Conservation (phyloP, 2,329 filamentous ascomycete genomes). For the Beauveria varroae region DNA sequence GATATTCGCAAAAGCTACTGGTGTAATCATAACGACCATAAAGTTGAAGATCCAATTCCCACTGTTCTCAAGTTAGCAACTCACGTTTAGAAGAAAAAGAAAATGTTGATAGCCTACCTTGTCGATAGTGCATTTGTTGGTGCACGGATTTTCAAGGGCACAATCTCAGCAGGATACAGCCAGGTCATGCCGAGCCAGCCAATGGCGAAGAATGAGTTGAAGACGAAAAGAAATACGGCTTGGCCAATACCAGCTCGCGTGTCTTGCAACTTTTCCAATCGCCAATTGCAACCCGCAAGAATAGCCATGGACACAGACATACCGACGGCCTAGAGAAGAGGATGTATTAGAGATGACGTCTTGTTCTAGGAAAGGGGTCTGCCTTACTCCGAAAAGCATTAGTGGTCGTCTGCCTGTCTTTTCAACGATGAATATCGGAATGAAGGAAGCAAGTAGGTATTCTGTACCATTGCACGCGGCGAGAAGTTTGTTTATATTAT, state of each 20-base stretch:
- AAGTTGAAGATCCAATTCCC: conserved; percentile 10
- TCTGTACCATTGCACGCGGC: conserved; percentile 15
- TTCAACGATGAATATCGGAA: conserved; percentile 8
- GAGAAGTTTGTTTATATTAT: conserved; percentile 11
- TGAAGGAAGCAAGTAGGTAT: conserved; percentile 17
- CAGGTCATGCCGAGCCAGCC: conserved; percentile 55
- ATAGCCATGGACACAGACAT: conserved; percentile 12
- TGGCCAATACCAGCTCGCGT: conserved; percentile 9
- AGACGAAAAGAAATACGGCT: conserved; percentile 49
- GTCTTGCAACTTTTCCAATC: not conserved
- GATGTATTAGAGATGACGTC: not conserved
- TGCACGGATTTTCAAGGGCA: conserved; percentile 33
- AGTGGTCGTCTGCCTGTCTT: conserved; percentile 4
- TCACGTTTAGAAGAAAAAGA: not conserved
- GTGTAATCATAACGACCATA: conserved; percentile 11
- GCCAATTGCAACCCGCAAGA: conserved; percentile 9
- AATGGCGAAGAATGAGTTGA: conserved; percentile 58
- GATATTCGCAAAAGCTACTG: conserved; percentile 7
- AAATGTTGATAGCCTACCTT: not conserved
- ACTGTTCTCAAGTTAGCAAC: not conserved
- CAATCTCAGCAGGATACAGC: conserved; percentile 45
- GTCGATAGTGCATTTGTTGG: conserved; percentile 44
- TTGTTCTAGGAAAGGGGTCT: not conserved
- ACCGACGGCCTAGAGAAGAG: not conserved
- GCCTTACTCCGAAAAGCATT: conserved; percentile 7